Percentiles rank a stretch among this genome's conserved stretches.
Conservation (phyloP, 2,329 filamentous ascomycete genomes). For the Alternaria novae-zelandiae region DNA sequence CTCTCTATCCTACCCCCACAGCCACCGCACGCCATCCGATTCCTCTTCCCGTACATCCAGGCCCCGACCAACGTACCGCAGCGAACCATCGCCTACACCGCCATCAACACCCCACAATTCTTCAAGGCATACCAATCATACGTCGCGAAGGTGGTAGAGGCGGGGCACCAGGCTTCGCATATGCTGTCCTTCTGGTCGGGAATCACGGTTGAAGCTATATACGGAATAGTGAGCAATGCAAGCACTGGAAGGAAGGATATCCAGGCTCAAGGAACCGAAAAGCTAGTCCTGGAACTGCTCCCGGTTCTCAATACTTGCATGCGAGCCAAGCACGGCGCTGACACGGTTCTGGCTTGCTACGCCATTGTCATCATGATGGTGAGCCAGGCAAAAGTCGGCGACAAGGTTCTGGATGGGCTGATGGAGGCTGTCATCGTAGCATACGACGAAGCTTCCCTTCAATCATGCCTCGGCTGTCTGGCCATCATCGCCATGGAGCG, state of each 20-base stretch:
- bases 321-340: conserved; percentile 74
- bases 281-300: conserved; percentile 71
- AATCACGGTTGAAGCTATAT: conserved; percentile 82
- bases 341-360: conserved; percentile 85
- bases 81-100: conserved; percentile 81
- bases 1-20: conserved; percentile 83
- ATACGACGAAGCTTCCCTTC: conserved; percentile 75
- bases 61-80: conserved; percentile 78
- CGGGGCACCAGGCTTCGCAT: conserved; percentile 75
- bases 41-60: conserved; percentile 84
- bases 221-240: conserved; percentile 78
- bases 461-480: conserved; percentile 78
- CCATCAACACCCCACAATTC: conserved; percentile 78
- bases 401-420: conserved; percentile 79
- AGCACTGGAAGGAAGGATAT: conserved; percentile 77
- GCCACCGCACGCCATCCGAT: conserved; percentile 78
- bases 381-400: conserved; percentile 79
- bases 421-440: conserved; percentile 87
- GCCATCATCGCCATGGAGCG: conserved; percentile 83
- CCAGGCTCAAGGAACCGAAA: conserved; percentile 81
- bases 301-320: conserved; percentile 80
- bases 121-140: conserved; percentile 79
- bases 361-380: conserved; percentile 89
- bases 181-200: conserved; percentile 91
- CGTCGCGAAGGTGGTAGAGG: conserved; percentile 74